These are phyloP conservation scores for Gynandropsis gynandra DNA, from an alignment of 345 rosid genomes.

Conservation along the genomic window DNA sequence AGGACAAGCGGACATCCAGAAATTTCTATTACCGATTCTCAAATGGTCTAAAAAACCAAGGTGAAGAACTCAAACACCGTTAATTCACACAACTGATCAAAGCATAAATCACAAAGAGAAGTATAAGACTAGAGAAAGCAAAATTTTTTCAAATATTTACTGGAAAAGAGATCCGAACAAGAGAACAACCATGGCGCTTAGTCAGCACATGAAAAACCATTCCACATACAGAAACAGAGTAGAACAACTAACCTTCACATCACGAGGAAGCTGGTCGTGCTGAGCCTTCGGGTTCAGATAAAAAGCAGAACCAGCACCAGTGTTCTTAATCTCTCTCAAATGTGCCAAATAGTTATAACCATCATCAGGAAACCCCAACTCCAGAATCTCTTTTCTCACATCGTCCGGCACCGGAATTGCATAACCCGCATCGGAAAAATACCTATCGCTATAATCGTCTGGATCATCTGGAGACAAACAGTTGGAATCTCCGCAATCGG, in stretches of 20 bases:
- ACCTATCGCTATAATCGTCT: constrained; percentile 28
- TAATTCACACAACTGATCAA: no score
- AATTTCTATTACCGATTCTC: no score
- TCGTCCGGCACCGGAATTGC: constrained; percentile 28
- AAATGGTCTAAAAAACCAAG: no score
- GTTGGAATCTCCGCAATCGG: constrained; percentile 31
- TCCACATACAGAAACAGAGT: no score
- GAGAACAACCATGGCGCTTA: no score
- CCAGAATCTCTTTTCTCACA: constrained; percentile 73
- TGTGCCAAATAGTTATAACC: constrained; percentile 85
- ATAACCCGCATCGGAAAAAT: constrained; percentile 11
- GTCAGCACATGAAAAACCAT: no score
- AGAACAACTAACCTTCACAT: constrained; percentile 45
- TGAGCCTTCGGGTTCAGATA: constrained; percentile 56
- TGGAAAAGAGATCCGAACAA: no score
- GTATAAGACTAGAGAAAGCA: no score
- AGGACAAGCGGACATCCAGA: background rate
- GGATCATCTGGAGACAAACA: no score
- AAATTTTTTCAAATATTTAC: no score
- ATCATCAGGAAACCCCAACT: constrained; percentile 86
- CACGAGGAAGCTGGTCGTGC: constrained; percentile 43
- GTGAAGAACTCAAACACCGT: background rate
- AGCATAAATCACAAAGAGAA: no score
- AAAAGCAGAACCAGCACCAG: constrained; percentile 75
- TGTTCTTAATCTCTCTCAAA: constrained; percentile 71